A percentile compares a stretch with the other conserved stretches of the same genome.
These are phyloP conservation scores for Clitopilus hobsonii DNA, from an alignment of 768 basidiomycete genomes.

Conservation along the genomic window DNA sequence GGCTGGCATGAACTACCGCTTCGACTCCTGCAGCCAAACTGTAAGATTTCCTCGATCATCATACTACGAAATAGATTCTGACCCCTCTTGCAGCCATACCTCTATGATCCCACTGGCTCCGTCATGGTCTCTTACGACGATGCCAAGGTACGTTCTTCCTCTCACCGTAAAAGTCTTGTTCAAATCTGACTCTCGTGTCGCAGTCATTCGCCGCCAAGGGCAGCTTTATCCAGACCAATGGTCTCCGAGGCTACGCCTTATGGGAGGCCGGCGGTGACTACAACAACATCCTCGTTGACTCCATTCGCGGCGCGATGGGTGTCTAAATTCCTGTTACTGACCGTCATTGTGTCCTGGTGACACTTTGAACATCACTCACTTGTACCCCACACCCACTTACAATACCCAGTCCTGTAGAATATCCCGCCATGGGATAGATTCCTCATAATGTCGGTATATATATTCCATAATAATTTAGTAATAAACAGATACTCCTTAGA, in stretches of 20 bases:
- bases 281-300: constrained; percentile 38
- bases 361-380: not conserved
- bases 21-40: constrained; percentile 69
- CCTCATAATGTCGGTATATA: not conserved
- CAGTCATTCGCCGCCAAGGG: constrained; percentile 50
- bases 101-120: constrained; percentile 34
- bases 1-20: constrained; percentile 45
- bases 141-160: constrained; percentile 23
- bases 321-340: constrained; percentile 10
- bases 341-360: not conserved
- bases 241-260: constrained; percentile 61
- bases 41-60: constrained; percentile 32
- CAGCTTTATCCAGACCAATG: constrained; percentile 44
- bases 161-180: not conserved
- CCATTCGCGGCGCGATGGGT: constrained; percentile 30
- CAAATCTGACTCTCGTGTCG: not conserved
- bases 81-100: constrained; percentile 30
- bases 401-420: not conserved
- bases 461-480: not conserved
- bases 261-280: constrained; percentile 73
- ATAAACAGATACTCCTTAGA: not conserved
- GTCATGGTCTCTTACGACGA: constrained; percentile 50
- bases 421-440: not conserved
- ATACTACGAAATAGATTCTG: not conserved
- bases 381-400: not conserved